Evolutionary conservation across 352 stramenopile genomes (phyloP).

Genomic region (Phytophthora chlamydospora): DNA sequence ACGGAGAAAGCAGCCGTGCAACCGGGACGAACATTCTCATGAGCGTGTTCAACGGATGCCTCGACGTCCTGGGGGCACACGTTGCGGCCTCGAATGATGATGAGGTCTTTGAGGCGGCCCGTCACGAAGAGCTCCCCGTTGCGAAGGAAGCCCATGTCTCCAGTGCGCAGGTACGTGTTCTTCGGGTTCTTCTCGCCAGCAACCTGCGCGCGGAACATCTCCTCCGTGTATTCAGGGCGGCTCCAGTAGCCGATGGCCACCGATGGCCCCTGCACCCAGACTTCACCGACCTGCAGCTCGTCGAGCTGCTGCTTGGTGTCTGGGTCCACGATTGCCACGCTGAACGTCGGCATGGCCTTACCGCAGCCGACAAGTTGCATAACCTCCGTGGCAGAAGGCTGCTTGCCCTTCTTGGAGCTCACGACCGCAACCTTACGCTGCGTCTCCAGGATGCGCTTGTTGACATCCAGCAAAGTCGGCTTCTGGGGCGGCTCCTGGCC

Average conservation of each 20-base stretch:
- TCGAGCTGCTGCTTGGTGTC: slow-evolving; percentile 53
- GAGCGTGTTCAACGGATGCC: slow-evolving; percentile 63
- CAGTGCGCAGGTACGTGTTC: slow-evolving; percentile 61
- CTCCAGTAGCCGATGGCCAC: slow-evolving; percentile 81
- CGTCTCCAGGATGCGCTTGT: slow-evolving; percentile 68
- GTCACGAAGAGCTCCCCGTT: slow-evolving; percentile 78
- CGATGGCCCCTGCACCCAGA: slow-evolving; percentile 92
- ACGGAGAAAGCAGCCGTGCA: slow-evolving; percentile 83
- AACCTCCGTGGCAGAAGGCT: slow-evolving; percentile 33
- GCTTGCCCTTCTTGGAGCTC: slow-evolving; percentile 29
- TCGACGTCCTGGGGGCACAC: slow-evolving; percentile 82
- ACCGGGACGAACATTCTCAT: slow-evolving; percentile 72
- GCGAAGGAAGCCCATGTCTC: slow-evolving; percentile 79
- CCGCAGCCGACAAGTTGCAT: slow-evolving; percentile 83
- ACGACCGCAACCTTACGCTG: slow-evolving; percentile 53
- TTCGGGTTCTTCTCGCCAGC: slow-evolving; percentile 43
- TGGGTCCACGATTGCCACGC: slow-evolving; percentile 69
- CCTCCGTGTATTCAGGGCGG: slow-evolving; percentile 63
- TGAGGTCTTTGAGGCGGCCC: slow-evolving; percentile 80
- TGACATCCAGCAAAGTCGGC: slow-evolving; percentile 67
- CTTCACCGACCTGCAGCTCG: slow-evolving; percentile 85
- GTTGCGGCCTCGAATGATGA: slow-evolving; percentile 87
- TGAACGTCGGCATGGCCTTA: slow-evolving; percentile 79
- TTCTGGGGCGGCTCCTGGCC: slow-evolving; percentile 68
- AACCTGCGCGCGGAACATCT: slow-evolving; percentile 73